Conservation (phyloP, 2,329 filamentous ascomycete genomes). For the Zopfia rhizophila region DNA sequence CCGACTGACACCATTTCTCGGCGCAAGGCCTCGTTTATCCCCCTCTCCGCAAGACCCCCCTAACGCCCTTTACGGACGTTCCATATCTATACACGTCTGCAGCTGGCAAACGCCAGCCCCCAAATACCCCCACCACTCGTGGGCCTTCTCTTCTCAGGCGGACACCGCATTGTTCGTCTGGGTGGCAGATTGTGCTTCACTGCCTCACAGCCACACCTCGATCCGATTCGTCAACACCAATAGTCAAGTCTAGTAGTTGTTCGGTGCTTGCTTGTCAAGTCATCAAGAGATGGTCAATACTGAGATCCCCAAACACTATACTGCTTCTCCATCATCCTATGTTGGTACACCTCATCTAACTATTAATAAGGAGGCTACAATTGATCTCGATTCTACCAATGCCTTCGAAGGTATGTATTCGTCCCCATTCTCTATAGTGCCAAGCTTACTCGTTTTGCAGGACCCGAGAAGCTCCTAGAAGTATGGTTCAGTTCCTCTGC, state of each 20-base stretch:
- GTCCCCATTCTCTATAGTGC: not conserved
- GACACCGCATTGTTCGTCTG: conserved; percentile 95
- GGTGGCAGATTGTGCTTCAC: conserved; percentile 97
- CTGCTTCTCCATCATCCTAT: conserved; percentile 79
- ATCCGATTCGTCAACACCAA: conserved; percentile 3
- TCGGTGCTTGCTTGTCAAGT: conserved; percentile 35
- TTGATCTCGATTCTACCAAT: conserved; percentile 93
- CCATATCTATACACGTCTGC: conserved; percentile 61
- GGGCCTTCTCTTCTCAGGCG: conserved; percentile 98
- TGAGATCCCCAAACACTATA: conserved; percentile 82
- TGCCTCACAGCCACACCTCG: conserved; percentile 39
- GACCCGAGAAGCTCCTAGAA: conserved; percentile 96
- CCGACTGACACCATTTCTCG: conserved; percentile 86
- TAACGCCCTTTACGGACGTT: conserved; percentile 83
- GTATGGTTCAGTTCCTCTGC: conserved; percentile 95
- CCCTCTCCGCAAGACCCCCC: conserved; percentile 86
- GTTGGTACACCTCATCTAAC: conserved; percentile 88
- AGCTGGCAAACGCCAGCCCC: conserved; percentile 90
- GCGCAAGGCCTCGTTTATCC: conserved; percentile 82
- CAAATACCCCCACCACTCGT: conserved; percentile 68
- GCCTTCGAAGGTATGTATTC: conserved; percentile 84
- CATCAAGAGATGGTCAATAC: conserved; percentile 81
- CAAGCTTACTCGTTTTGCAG: conserved; percentile 56
- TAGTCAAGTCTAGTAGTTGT: conserved; percentile 14
- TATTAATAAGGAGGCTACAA: conserved; percentile 94